phyloP scores from a whole-genome alignment of 306 rosid species.

The Ziziphus jujuba region DNA sequence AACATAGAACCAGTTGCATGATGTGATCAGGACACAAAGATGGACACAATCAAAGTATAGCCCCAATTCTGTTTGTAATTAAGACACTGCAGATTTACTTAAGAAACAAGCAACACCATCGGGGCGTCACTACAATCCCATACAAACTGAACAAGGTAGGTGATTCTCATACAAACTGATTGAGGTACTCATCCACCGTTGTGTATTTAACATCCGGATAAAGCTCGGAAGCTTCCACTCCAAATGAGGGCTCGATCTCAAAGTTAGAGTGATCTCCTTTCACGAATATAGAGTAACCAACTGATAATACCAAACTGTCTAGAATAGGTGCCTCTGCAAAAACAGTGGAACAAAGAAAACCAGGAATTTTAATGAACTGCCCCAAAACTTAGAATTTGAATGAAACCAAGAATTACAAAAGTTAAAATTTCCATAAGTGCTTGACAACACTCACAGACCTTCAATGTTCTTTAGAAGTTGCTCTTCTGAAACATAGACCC shows the following conservation, averaged over 20 bases:
- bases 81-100: background rate
- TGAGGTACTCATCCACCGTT: constrained; percentile 57
- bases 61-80: no score
- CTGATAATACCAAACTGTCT: constrained; percentile 31
- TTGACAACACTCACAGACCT: constrained; percentile 14
- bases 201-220: constrained; percentile 67
- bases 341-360: background rate
- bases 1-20: no score
- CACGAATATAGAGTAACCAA: constrained; percentile 47
- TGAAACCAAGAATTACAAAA: no score
- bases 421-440: no score
- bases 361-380: background rate
- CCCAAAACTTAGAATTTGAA: background rate
- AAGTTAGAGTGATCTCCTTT: constrained; percentile 57
- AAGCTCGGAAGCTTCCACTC: constrained; percentile 59
- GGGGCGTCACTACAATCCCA: constrained; percentile 1
- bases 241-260: constrained; percentile 57
- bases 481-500: constrained; percentile 30
- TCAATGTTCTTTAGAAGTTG: constrained; percentile 39
- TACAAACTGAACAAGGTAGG: constrained; percentile 53
- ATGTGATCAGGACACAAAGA: no score
- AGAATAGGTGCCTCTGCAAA: constrained; percentile 50
- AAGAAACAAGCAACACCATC: no score
- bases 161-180: constrained; percentile 42
- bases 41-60: no score